phyloP scores from a whole-genome alignment of 2,329 filamentous ascomycete species.

The Triangularia verruculosa region DNA sequence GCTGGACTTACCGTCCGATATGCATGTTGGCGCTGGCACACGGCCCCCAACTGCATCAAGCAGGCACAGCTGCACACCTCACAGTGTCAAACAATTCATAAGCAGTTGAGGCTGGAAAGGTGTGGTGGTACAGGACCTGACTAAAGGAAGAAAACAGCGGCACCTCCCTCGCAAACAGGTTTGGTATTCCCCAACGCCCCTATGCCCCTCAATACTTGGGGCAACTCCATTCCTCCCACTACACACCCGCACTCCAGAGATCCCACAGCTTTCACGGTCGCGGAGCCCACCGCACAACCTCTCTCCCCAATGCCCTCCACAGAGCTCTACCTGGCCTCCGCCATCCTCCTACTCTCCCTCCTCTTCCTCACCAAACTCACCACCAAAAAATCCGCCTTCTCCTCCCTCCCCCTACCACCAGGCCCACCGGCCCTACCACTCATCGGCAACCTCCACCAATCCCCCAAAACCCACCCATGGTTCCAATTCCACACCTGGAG shows the following conservation, averaged over 20 bases:
- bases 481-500: slow-evolving; percentile 22
- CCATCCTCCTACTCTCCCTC: background rate
- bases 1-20: background rate
- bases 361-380: background rate
- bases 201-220: too few species aligned
- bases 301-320: background rate
- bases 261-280: too few species aligned
- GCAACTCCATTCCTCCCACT: background rate
- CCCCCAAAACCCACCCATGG: slow-evolving; percentile 16
- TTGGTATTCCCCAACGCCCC: too few species aligned
- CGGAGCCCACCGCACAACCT: too few species aligned
- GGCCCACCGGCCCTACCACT: slow-evolving; percentile 12
- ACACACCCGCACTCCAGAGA: background rate
- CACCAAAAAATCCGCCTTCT: background rate
- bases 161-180: too few species aligned
- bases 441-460: slow-evolving; percentile 18
- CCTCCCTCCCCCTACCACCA: slow-evolving; percentile 7
- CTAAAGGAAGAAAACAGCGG: too few species aligned
- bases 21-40: background rate
- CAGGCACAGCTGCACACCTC: too few species aligned
- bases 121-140: too few species aligned
- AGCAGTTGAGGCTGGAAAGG: too few species aligned
- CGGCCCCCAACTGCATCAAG: too few species aligned
- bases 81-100: too few species aligned
- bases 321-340: background rate